Conservation (phyloP, 495 filamentous ascomycete species). For the Diplogelasinospora grovesii region DNA sequence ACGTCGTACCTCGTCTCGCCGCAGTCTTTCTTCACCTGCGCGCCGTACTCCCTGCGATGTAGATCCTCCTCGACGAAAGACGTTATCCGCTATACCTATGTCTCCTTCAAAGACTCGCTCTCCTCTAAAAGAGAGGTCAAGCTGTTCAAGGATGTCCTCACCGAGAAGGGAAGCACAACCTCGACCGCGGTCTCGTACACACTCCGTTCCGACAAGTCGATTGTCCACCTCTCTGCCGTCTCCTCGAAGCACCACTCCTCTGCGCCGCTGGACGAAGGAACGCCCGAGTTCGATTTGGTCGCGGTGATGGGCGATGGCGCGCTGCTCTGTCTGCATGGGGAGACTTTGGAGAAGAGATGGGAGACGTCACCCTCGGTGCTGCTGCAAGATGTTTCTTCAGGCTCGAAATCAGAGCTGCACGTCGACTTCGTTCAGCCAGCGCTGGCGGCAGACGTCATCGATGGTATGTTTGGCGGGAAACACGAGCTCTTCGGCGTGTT, state of each 20-base stretch:
- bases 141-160: conserved; percentile 54
- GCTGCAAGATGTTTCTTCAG: conserved; percentile 28
- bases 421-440: conserved; percentile 36
- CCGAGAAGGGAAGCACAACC: conserved; percentile 52
- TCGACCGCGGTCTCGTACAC: conserved; percentile 19
- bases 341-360: conserved; percentile 37
- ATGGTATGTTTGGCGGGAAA: conserved; percentile 36
- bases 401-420: conserved; percentile 18
- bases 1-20: conserved; percentile 83
- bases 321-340: conserved; percentile 31
- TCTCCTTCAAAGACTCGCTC: conserved; percentile 33
- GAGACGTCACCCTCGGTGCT: conserved; percentile 25
- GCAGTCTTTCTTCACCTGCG: conserved; percentile 68
- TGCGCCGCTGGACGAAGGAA: conserved; percentile 3
- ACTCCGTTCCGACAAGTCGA: conserved; percentile 16
- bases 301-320: conserved; percentile 34
- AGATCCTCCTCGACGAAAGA: conserved; percentile 44
- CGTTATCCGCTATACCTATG: conserved; percentile 68
- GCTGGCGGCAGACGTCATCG: conserved; percentile 33
- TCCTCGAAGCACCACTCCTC: conserved; percentile 12
- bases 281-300: conserved; percentile 26
- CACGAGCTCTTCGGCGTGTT: conserved; percentile 33
- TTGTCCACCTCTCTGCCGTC: conserved; percentile 23
- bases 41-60: conserved; percentile 66
- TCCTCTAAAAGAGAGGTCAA: conserved; percentile 36